These are phyloP conservation scores for Phellopilus nigrolimitatus DNA, from an alignment of 1,284 basidiomycete species.

Conservation along the genomic window DNA sequence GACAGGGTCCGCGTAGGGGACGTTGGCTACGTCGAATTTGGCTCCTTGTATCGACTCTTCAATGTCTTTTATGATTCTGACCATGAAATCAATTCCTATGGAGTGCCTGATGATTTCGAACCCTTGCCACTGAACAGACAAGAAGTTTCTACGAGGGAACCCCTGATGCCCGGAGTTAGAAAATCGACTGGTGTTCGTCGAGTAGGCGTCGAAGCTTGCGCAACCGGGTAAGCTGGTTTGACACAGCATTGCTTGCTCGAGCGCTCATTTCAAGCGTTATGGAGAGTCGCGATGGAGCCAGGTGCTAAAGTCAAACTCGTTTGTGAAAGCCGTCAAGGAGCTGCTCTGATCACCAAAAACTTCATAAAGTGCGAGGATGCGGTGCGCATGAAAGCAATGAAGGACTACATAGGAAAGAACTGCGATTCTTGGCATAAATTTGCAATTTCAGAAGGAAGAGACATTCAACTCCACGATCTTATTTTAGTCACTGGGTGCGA, in stretches of 20 bases:
- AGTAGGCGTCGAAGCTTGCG: background rate
- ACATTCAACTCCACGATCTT: background rate
- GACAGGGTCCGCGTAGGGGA: constrained; percentile 12
- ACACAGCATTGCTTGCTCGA: background rate
- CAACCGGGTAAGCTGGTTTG: background rate
- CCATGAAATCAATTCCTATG: background rate
- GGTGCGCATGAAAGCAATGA: background rate
- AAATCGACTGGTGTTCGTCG: background rate
- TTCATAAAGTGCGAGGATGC: background rate
- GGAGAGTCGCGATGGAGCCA: background rate
- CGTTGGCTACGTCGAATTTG: constrained; percentile 7
- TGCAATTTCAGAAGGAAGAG: background rate
- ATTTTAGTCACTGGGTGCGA: constrained; percentile 2
- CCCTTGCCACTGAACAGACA: background rate
- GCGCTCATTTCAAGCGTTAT: background rate
- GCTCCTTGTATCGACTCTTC: constrained; percentile 5
- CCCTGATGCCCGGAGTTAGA: background rate
- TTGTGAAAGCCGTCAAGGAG: background rate
- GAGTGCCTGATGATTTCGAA: constrained; percentile 1
- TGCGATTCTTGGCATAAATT: constrained; percentile 1
- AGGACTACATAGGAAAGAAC: background rate
- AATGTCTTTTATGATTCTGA: constrained; percentile 1
- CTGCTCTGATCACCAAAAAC: background rate
- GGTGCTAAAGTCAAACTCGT: background rate
- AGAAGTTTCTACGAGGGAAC: background rate